Conservation (phyloP, 2,329 filamentous ascomycete genomes). For the Diaporthe aspalathi region DNA sequence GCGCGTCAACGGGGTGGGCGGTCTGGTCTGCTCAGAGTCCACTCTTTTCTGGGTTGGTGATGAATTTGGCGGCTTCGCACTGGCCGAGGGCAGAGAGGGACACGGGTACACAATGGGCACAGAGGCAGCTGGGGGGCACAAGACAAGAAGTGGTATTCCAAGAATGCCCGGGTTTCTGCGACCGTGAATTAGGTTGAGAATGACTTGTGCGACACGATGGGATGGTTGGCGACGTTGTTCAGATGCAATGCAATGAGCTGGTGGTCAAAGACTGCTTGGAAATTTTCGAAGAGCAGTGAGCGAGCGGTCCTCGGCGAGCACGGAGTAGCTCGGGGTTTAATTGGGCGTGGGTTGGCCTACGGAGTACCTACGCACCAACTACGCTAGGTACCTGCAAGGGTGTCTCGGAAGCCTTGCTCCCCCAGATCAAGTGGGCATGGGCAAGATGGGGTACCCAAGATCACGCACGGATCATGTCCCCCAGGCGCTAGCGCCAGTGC, state of each 20-base stretch:
- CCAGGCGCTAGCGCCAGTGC: neutral
- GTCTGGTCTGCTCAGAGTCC: constrained; percentile 9
- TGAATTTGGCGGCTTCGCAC: constrained; percentile 32
- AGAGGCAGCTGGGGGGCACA: neutral
- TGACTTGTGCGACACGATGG: constrained; percentile 26
- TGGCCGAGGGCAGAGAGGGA: neutral
- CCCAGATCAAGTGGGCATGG: too few species aligned
- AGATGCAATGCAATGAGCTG: neutral
- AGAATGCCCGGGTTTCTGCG: neutral
- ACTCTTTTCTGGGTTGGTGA: constrained; percentile 13
- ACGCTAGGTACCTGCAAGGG: too few species aligned
- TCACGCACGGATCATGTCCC: constrained; percentile 3
- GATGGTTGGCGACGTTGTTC: constrained; percentile 7
- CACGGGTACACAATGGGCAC: neutral
- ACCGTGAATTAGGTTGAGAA: constrained; percentile 8
- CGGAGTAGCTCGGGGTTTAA: constrained; percentile 26
- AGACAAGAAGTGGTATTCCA: neutral
- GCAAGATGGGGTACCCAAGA: too few species aligned
- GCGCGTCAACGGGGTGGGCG: constrained; percentile 2
- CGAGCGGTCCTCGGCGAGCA: constrained; percentile 22
- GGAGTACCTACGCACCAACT: too few species aligned
- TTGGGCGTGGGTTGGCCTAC: too few species aligned
- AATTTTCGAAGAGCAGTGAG: constrained; percentile 26
- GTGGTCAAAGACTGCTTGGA: constrained; percentile 23
- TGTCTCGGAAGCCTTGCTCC: neutral